Conservation (phyloP, 345 rosid genomes). For the Clausena lansium region DNA sequence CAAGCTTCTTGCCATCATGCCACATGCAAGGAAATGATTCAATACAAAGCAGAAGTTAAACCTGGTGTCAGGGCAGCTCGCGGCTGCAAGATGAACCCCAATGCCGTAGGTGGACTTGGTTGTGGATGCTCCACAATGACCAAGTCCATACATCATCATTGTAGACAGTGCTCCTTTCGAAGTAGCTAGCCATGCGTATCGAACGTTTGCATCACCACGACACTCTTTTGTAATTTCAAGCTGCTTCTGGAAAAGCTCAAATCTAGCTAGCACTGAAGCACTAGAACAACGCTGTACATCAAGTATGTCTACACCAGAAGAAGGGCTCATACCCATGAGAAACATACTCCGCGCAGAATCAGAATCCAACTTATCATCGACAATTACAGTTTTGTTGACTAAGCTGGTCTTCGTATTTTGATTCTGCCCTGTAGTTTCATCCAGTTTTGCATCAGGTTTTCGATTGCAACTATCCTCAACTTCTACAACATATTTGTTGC, state of each 20-base stretch:
- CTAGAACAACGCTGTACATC: conserved; percentile 48
- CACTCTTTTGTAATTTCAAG: conserved; percentile 54
- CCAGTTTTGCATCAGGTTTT: conserved; percentile 38
- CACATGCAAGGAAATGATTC: neutral
- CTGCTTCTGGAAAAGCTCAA: conserved; percentile 77
- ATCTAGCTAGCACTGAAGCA: conserved; percentile 40
- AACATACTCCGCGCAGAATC: conserved; percentile 51
- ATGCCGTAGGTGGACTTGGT: conserved; percentile 56
- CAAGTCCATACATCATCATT: conserved; percentile 58
- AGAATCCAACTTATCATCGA: conserved; percentile 35
- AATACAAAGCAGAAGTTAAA: conserved; percentile 18
- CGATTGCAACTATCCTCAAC: conserved; percentile 49
- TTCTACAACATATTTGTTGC: conserved; percentile 26
- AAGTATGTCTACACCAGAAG: conserved; percentile 43
- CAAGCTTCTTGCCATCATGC: neutral
- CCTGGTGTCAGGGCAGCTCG: conserved; percentile 61
- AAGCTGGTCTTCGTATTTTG: conserved; percentile 21
- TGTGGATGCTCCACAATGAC: conserved; percentile 53
- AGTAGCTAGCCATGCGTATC: conserved; percentile 87
- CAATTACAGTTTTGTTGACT: conserved; percentile 7
- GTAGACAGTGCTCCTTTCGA: conserved; percentile 45
- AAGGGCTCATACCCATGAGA: conserved; percentile 42
- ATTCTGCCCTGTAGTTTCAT: conserved; percentile 32
- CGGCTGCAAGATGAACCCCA: conserved; percentile 77
- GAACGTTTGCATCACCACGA: conserved; percentile 84